Base-by-base conservation (phyloP, 176 grass and related monocot species). In the Bonia amplexicaulis region DNA sequence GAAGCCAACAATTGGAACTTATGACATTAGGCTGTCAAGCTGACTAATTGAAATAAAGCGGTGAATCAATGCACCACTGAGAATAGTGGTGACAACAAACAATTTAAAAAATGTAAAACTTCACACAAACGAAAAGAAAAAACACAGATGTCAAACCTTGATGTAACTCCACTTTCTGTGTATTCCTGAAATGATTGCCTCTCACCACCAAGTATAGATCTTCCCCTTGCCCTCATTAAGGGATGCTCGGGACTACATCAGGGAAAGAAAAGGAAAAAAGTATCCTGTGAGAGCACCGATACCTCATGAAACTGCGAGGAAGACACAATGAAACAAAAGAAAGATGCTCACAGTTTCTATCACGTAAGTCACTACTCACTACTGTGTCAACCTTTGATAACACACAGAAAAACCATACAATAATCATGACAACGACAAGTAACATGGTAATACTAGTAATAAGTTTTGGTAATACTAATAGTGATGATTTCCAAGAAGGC, bases 121-220 rank as follows among this genome's bases (percentile, higher is more conserved):
- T 12, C 58, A 61, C 7, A 42, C 35, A 74, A 37, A 66, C 31
- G 22, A 60, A 35, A 84, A 33, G 27, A 6, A 84, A 33, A 39
- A 6, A 66, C 4, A 64, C 10, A 65, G 41, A 29, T 65, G 70
- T 44, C 82, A 87, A 88, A 99, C 93, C 96, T 99, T 90, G 92
- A 90, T 73, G 90, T 74, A 88, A 84, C 88, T 86, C 80, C 92
- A 91, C 89, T 81, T 89, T 97, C 96, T 41, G 90, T 33, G 46
- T 88, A 94, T 84, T 95, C 93, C 63, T 82, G 91, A 88, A 92
- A 90, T 71, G 93, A 73, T 78, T 92, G 88, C 41, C 87, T 90
- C 51, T 95, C 93, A 74, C 88, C 93, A 84, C 96, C 90, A 94
- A 99, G 96, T 84, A 93, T 94, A 20, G 96, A 99, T 86, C 93